Conservation (phyloP, 352 stramenopile species). For the Globisporangium polare region DNA sequence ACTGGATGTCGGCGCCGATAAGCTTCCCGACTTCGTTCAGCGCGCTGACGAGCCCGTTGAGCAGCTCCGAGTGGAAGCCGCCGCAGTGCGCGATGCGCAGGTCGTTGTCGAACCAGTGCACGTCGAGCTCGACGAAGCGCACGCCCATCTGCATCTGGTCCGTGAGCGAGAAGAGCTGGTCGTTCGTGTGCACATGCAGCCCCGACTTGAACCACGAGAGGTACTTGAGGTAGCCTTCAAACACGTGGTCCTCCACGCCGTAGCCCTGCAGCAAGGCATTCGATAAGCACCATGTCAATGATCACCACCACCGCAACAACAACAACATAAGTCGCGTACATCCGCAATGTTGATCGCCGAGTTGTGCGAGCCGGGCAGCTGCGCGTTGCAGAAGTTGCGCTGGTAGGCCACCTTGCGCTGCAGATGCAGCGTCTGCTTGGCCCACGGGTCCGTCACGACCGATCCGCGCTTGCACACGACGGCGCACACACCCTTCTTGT, state of each 20-base stretch:
- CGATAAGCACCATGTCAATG: background rate
- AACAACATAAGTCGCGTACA: constrained; percentile 19
- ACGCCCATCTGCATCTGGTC: constrained; percentile 65
- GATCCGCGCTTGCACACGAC: constrained; percentile 48
- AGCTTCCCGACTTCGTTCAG: constrained; percentile 62
- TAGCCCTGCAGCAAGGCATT: constrained; percentile 36
- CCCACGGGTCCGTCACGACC: constrained; percentile 38
- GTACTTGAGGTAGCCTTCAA: constrained; percentile 55
- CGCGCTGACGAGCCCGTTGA: constrained; percentile 56
- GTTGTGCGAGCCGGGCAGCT: constrained; percentile 60
- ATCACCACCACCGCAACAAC: background rate
- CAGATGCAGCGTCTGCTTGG: constrained; percentile 27
- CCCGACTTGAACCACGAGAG: constrained; percentile 50
- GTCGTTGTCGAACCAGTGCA: constrained; percentile 68
- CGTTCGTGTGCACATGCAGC: constrained; percentile 57
- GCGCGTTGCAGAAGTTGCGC: constrained; percentile 48
- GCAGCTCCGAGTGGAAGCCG: constrained; percentile 49
- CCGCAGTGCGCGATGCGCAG: constrained; percentile 66
- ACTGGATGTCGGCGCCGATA: constrained; percentile 54
- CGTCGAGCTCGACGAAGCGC: constrained; percentile 63
- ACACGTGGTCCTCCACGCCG: constrained; percentile 63
- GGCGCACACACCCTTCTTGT: constrained; percentile 46
- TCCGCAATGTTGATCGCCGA: constrained; percentile 55
- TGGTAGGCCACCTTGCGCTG: constrained; percentile 46
- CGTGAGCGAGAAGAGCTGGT: constrained; percentile 64